Evolutionary conservation across 192 early-diverging fungal species (phyloP).

Genomic region (Coemansia sp.): DNA sequence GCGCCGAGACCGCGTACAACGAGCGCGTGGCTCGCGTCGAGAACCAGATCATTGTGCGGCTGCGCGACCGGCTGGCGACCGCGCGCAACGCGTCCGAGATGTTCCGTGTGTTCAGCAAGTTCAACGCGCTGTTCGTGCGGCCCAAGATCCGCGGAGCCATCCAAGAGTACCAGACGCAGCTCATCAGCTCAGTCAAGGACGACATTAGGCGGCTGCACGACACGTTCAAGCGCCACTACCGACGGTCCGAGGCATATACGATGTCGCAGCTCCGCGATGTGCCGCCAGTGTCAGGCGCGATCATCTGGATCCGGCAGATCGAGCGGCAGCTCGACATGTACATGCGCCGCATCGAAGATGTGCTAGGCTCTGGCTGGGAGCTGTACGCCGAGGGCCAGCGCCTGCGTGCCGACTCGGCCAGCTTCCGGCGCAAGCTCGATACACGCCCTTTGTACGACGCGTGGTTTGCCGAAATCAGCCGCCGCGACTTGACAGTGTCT

Average conservation of each 20-base stretch:
- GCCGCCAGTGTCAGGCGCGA: conserved; percentile 88
- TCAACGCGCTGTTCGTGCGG: conserved; percentile 98
- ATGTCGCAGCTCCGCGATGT: conserved; percentile 93
- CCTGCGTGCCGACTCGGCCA: conserved; percentile 79
- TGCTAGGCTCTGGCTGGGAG: conserved; percentile 97
- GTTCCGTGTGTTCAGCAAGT: conserved; percentile 99
- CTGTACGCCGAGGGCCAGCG: conserved; percentile 95
- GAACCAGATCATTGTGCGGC: conserved; percentile 92
- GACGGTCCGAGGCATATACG: conserved; percentile 79
- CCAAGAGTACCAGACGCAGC: conserved; percentile 98
- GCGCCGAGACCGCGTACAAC: conserved; percentile 88
- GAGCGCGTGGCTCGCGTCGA: conserved; percentile 93
- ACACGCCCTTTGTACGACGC: conserved; percentile 86
- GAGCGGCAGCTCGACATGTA: conserved; percentile 93
- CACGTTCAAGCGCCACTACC: conserved; percentile 92
- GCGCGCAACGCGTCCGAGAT: conserved; percentile 98
- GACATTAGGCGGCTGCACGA: conserved; percentile 94
- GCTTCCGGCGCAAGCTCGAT: conserved; percentile 93
- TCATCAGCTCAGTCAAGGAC: conserved; percentile 98
- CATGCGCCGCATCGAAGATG: conserved; percentile 97
- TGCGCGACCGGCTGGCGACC: conserved; percentile 91
- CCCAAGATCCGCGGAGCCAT: conserved; percentile 99
- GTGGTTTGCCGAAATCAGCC: conserved; percentile 84
- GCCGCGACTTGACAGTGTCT: conserved; percentile 77
- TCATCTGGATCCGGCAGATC: conserved; percentile 97